Conservation (phyloP, 805 yeast genomes). For the Wickerhamiella hasegawae region DNA sequence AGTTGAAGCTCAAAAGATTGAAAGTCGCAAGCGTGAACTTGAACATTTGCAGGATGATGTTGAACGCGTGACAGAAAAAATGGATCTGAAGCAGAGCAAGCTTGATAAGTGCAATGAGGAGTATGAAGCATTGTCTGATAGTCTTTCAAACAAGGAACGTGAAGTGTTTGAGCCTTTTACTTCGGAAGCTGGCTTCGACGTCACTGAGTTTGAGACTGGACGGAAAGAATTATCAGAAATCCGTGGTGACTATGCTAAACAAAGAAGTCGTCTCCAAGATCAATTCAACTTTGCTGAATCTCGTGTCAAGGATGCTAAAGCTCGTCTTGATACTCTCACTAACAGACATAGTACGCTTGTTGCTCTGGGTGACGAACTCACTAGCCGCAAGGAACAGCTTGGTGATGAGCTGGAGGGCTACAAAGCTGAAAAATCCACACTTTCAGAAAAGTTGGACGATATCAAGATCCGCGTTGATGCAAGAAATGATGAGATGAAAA, state of each 20-base stretch:
- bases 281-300: constrained; percentile 26
- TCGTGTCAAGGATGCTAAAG: constrained; percentile 34
- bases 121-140: constrained; percentile 20
- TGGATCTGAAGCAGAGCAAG: too few species aligned
- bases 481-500: neutral
- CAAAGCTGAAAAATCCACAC: constrained; percentile 16
- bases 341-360: neutral
- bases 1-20: neutral
- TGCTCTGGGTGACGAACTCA: constrained; percentile 20
- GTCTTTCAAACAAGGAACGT: neutral
- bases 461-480: neutral
- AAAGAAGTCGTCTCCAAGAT: constrained; percentile 42
- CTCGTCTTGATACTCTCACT: constrained; percentile 24
- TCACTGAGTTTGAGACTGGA: constrained; percentile 10
- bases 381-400: constrained; percentile 16
- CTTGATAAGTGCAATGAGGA: neutral
- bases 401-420: constrained; percentile 16
- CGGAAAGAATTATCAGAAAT: constrained; percentile 26
- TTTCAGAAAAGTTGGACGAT: neutral
- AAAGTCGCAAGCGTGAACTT: constrained; percentile 2
- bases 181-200: constrained; percentile 6
- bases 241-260: constrained; percentile 42
- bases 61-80: too few species aligned
- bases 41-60: constrained; percentile 3
- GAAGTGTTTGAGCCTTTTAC: constrained; percentile 7